Conservation (phyloP, 2,329 filamentous ascomycete species). For the Graphiopsis chlorocephala region DNA sequence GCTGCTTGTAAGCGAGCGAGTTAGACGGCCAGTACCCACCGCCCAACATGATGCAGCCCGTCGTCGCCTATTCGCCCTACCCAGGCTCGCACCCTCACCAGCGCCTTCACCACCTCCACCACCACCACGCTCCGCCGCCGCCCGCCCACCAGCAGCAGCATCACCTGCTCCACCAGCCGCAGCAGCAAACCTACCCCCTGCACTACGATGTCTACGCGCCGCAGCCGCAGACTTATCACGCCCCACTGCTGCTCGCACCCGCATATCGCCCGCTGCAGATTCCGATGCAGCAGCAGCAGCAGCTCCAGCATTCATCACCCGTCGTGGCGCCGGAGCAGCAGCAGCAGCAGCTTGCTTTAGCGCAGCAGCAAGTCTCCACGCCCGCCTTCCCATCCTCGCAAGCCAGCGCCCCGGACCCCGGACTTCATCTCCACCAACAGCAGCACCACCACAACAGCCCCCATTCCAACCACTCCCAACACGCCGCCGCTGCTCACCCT, state of each 20-base stretch:
- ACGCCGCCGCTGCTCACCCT: conserved; percentile 8
- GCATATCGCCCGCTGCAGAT: conserved; percentile 39
- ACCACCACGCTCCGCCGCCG: conserved; percentile 31
- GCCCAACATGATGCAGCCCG: conserved; percentile 28
- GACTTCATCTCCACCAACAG: conserved; percentile 20
- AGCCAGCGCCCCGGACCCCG: conserved; percentile 9
- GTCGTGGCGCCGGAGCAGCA: conserved; percentile 8
- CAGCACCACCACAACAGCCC: conserved; percentile 19
- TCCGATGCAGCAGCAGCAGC: conserved; percentile 34
- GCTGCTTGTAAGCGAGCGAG: conserved; percentile 16
- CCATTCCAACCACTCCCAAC: conserved; percentile 17
- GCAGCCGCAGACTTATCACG: conserved; percentile 27
- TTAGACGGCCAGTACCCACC: conserved; percentile 1
- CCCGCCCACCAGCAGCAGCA: conserved; percentile 13
- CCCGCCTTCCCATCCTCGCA: background rate
- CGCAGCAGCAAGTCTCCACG: conserved; percentile 12
- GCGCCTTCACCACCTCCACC: conserved; percentile 23
- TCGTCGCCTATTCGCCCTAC: conserved; percentile 21
- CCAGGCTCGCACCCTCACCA: conserved; percentile 19
- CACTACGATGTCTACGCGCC: conserved; percentile 20
- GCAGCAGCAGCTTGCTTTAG: conserved; percentile 14
- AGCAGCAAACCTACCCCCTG: conserved; percentile 33
- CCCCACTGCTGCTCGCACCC: conserved; percentile 37
- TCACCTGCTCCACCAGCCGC: conserved; percentile 23
- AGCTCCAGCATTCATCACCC: conserved; percentile 21